Evolutionary conservation across 2,329 filamentous ascomycete species (phyloP).

Genomic region (Exophiala dermatitidis): DNA sequence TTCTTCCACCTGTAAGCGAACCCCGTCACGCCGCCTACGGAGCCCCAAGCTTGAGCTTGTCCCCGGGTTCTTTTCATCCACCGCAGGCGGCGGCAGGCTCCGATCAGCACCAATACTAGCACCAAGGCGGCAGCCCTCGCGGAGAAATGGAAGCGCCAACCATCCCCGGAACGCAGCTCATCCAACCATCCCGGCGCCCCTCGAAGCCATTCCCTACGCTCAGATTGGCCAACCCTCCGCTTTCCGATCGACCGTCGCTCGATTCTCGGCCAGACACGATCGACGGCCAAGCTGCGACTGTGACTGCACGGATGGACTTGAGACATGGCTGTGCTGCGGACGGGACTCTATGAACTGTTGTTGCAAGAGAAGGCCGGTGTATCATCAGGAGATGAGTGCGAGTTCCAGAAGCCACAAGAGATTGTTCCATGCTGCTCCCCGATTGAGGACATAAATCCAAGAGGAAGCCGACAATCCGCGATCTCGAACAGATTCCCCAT

Average conservation of each 20-base stretch:
- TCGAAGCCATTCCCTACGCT: background rate
- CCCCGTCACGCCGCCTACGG: background rate
- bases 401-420: background rate
- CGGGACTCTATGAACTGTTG: background rate
- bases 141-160: background rate
- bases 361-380: background rate
- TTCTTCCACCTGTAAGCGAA: background rate
- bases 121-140: background rate
- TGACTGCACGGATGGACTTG: background rate
- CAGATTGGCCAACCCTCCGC: background rate
- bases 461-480: background rate
- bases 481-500: background rate
- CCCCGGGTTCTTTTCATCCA: background rate
- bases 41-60: background rate
- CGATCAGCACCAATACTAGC: background rate
- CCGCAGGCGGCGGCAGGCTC: background rate
- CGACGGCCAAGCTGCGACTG: background rate
- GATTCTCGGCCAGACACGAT: conserved; percentile 3
- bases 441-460: background rate
- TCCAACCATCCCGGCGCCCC: too few species aligned
- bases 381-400: background rate
- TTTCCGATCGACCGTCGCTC: conserved; percentile 15
- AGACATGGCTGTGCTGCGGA: background rate
- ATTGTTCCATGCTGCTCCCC: background rate
- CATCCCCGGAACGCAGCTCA: background rate